These are phyloP conservation scores for Physcomitrellopsis africana DNA, from an alignment of 225 moss, liverwort and hornwort genomes.

Conservation along the genomic window DNA sequence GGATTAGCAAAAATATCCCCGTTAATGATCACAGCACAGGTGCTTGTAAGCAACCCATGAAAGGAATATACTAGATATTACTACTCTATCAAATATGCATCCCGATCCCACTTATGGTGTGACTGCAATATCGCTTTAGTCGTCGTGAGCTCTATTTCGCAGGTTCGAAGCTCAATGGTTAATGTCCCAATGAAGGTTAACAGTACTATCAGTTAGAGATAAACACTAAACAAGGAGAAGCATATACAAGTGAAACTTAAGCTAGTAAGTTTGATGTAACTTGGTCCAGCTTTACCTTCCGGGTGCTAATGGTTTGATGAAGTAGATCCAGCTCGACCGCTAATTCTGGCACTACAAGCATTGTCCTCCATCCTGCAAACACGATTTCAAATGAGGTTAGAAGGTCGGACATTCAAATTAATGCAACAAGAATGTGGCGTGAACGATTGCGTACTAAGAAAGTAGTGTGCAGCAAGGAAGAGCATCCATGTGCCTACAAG, in stretches of 20 bases:
- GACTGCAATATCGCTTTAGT: background rate
- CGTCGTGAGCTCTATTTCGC: background rate
- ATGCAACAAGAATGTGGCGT: conserved; percentile 6
- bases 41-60: background rate
- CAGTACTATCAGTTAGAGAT: background rate
- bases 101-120: background rate
- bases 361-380: conserved; percentile 89
- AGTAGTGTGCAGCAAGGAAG: background rate
- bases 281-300: conserved; percentile 60
- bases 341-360: conserved; percentile 95
- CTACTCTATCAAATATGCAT: background rate
- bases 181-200: background rate
- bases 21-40: background rate
- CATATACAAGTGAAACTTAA: background rate
- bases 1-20: background rate
- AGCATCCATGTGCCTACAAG: background rate
- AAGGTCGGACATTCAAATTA: background rate
- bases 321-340: conserved; percentile 75
- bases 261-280: background rate
- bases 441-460: background rate
- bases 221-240: background rate
- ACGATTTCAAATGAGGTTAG: conserved; percentile 18
- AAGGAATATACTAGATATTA: background rate
- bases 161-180: too few species aligned
- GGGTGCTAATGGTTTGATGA: conserved; percentile 56